phyloP scores from a whole-genome alignment of 192 early-diverging fungal species.

The Podila minutissima region DNA sequence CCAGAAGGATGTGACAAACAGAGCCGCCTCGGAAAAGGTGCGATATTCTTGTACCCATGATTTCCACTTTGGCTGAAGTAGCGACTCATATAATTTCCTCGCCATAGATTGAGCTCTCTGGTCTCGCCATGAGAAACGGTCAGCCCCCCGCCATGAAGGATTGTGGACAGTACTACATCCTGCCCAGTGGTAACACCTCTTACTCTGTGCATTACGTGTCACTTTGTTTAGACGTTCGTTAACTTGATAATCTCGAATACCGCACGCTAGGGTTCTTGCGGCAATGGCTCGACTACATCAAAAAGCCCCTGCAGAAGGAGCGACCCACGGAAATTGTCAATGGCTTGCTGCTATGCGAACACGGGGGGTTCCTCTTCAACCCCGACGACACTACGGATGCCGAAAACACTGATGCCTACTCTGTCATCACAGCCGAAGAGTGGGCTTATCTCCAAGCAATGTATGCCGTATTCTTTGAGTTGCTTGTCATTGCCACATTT shows the following conservation, averaged over 20 bases:
- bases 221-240: neutral
- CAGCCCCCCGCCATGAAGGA: neutral
- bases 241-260: neutral
- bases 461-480: slow-evolving; percentile 7
- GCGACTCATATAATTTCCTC: neutral
- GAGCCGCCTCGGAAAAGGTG: slow-evolving; percentile 36
- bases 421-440: slow-evolving; percentile 13
- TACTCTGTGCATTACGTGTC: neutral
- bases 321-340: slow-evolving; percentile 18
- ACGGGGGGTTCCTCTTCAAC: slow-evolving; percentile 23
- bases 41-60: neutral
- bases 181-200: neutral
- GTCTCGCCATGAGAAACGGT: neutral
- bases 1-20: slow-evolving; percentile 6
- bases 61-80: no score
- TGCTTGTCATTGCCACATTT: no score
- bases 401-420: slow-evolving; percentile 6
- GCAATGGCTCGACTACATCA: slow-evolving; percentile 25
- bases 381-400: slow-evolving; percentile 6
- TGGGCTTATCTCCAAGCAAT: slow-evolving; percentile 16
- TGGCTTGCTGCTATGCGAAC: slow-evolving; percentile 16
- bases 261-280: slow-evolving; percentile 14
- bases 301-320: slow-evolving; percentile 9
- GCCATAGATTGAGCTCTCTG: neutral
- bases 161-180: neutral